Base-by-base conservation (phyloP, 208 protist genomes). In the Wallacemonas sp. region DNA sequence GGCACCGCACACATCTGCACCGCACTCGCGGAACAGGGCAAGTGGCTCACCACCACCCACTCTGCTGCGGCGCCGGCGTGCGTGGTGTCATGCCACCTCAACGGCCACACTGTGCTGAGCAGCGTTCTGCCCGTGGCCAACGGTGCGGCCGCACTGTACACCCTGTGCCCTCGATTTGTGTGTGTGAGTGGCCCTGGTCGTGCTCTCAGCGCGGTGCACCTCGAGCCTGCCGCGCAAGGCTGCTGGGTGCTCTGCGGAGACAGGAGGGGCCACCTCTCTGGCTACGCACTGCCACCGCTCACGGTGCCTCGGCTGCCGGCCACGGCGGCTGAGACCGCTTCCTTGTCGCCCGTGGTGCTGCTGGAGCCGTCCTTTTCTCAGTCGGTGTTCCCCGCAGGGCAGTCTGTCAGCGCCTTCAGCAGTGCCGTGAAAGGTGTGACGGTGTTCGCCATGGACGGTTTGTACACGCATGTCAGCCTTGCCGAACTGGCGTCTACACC, bases 371-470 rank as follows among this genome's bases (percentile, higher is more conserved):
- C 20, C 16, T 33, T 59, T 25, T 26, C 26, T 7, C n/a, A 22
- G 20, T 23, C 5, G 11, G 3, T 36, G 11, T 59, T 59, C 20
- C n/a, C 31, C 3, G 52, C 14, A 0, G 52, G 31, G 4, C 52
- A 41, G n/a, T 44, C 52, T 3, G 31, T 59, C n/a, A 31, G 52
- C 20, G 29, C 32, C n/a, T 59, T 59, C 26, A n/a, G 42, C 42
- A 48, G 42, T 7, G 42, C n/a, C 11, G n/a, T 22, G 42, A 14
- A 3, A n/a, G 26, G 25, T 3, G 26, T 55, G n/a, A 42, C 29
- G 5, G 52, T 59, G 5, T 39, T 59, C 20, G 52, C 38, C 31
- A 14, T 29, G 1, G 52, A 59, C 22, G 52, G 52, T 4, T n/a
- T 59, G 8, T 59, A 36, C 10, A 7, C 22, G n/a, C 4, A 39